phyloP scores from a whole-genome alignment of 495 filamentous ascomycete species.

The Penicillium simplicissimum region DNA sequence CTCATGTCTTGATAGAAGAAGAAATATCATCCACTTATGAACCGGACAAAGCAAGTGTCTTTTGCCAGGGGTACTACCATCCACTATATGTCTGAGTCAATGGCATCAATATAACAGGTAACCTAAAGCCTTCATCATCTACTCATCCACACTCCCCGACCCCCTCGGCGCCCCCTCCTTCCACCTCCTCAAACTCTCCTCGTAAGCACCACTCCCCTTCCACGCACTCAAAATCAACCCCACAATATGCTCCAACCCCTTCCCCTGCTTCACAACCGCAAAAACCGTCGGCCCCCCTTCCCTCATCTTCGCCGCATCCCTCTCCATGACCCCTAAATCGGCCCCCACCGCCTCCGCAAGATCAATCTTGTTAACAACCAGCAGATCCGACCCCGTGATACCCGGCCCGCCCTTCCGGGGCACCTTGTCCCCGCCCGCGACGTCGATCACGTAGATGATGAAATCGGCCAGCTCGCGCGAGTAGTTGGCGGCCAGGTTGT shows the following conservation, averaged over 20 bases:
- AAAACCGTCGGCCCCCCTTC: constrained; percentile 97
- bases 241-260: constrained; percentile 80
- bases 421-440: constrained; percentile 95
- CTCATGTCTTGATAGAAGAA: constrained; percentile 24
- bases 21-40: constrained; percentile 2
- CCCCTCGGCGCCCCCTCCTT: constrained; percentile 51
- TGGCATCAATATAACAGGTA: neutral
- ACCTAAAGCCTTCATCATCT: constrained; percentile 11
- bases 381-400: constrained; percentile 89
- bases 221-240: constrained; percentile 88
- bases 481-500: constrained; percentile 98
- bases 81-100: constrained; percentile 1
- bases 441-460: constrained; percentile 98
- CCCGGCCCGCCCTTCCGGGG: constrained; percentile 95
- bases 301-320: constrained; percentile 90
- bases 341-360: constrained; percentile 89
- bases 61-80: constrained; percentile 11
- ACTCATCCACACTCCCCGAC: constrained; percentile 44
- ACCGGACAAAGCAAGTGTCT: constrained; percentile 22
- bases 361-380: constrained; percentile 97
- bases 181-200: constrained; percentile 54
- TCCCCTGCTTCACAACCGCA: constrained; percentile 91
- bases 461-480: constrained; percentile 90
- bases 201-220: constrained; percentile 79
- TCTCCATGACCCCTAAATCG: constrained; percentile 90